Evolutionary conservation across 2,329 filamentous ascomycete genomes (phyloP), one percentile per base, ranked within the genome.

Genomic region (Knufia fluminis): DNA sequence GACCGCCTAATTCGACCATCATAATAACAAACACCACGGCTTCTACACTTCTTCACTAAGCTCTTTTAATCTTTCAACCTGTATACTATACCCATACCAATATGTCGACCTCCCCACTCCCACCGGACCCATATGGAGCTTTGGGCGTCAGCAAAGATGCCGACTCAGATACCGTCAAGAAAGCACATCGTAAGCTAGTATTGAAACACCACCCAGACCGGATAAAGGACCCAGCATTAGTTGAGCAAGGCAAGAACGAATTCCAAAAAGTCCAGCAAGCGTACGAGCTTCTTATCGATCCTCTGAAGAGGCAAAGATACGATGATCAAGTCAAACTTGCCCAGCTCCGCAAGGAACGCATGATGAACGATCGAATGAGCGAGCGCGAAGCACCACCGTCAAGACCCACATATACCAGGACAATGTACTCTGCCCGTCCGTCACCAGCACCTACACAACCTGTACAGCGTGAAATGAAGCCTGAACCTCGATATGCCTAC

Each of bases 191-290:
- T 60, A 94, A 94, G 66, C 80, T 94, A 35, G 86, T 87, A 31
- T 78, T 95, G 59, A 88, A 86, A 66, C 90, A 85, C 63, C 90
- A 96, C 60, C 90, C 90, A 28, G 90, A 96, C 73, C 94, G 95
- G 70, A 80, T 94, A 54, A 83, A 88, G 57, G 80, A 94, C 61
- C 80, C 83, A 47, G 73, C 79, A 14, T 72, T 85, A 60, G 94
- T 92, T 68, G 79, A 80, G 52, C 72, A 80, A 59, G 94, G 90
- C 66, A 81, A 86, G 59, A 83, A 88, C 59, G 83, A 94, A 67
- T 98, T 97, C 62, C 89, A 96, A 68, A 82, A 81, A 64, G 86
- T 97, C 28, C 90, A 96, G 66, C 80, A 90, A 60, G 90, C 92
- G 45, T 98, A 95, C 68, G 92, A 97, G 68, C 74, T 92, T 24